Percentiles rank a stretch among this genome's conserved stretches.
Evolutionary conservation across 371 early-diverging fungal genomes (phyloP).

Genomic region (Apophysomyces sp.): DNA sequence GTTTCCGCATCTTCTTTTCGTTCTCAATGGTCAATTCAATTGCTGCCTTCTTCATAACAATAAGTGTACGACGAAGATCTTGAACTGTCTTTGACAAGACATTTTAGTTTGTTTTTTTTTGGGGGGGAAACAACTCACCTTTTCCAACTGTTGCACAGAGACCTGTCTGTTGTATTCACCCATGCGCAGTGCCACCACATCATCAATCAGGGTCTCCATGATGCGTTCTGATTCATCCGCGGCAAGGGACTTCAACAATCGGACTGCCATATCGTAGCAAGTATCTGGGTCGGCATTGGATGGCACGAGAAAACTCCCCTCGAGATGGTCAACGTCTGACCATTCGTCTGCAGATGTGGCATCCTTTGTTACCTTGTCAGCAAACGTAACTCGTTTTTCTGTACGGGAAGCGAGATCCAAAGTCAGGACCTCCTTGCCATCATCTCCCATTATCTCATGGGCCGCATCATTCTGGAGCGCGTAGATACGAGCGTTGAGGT

Average conservation of each 20-base stretch:
- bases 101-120: background rate
- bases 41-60: slow-evolving; percentile 76
- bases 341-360: slow-evolving; percentile 17
- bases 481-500: slow-evolving; percentile 67
- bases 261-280: slow-evolving; percentile 51
- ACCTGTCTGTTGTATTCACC: slow-evolving; percentile 56
- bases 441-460: slow-evolving; percentile 48
- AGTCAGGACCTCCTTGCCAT: slow-evolving; percentile 20
- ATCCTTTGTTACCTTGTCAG: slow-evolving; percentile 24
- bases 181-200: slow-evolving; percentile 65
- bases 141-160: slow-evolving; percentile 59
- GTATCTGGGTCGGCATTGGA: slow-evolving; percentile 43
- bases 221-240: slow-evolving; percentile 63
- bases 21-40: slow-evolving; percentile 70
- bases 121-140: slow-evolving; percentile 5
- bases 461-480: slow-evolving; percentile 71
- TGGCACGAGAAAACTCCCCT: slow-evolving; percentile 44
- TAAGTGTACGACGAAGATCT: slow-evolving; percentile 65
- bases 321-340: slow-evolving; percentile 37
- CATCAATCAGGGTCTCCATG: slow-evolving; percentile 68
- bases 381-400: slow-evolving; percentile 41
- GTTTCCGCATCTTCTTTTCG: slow-evolving; percentile 65
- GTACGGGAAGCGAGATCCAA: slow-evolving; percentile 1
- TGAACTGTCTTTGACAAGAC: slow-evolving; percentile 29
- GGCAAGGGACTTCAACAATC: slow-evolving; percentile 61